Evolutionary conservation across 768 basidiomycete genomes (phyloP), one percentile per base, ranked within the genome.

Genomic region (Leccinum boreale): DNA sequence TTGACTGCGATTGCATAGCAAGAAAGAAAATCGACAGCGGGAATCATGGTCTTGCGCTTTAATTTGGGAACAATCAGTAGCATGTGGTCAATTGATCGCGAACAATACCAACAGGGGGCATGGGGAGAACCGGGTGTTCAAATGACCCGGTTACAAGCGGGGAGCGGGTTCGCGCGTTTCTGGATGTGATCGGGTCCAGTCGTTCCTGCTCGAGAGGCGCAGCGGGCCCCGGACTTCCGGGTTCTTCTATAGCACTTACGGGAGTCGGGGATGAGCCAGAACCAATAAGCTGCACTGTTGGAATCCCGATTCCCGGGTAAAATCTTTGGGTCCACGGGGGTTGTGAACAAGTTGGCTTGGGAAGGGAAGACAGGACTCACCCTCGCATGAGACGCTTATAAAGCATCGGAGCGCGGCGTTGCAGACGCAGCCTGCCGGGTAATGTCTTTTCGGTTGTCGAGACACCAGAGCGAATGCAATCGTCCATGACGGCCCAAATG

Each of bases 1-100:
- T 96, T 96, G 12, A 94, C 93, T 17, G 92, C 92, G 54, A 94
- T 95, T 3, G 94, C 95, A 72, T 97, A 98, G 59, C 92, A 92
- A 1, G 89, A 90, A 58, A 98, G 76, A 67, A 94, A 95, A 67
- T 98, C 94, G 74, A 98, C 85, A 1, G 92, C 94, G 0, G 94
- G 94, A 52, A 97, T 94, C 64, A 88, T 86, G 9, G 91, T 91
- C 71, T 83, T 89, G 59, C 89, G 82, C 90, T 93, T 58, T 5
- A 42, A 52, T 39, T 44, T 53, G 15, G 44, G 28, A 31, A 48
- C 11, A 23, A 56, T 64, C 3, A 62, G 36, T 29, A 28, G 29
- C 12, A 44, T 28, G 19, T 26, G 59, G 7, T 62, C 8, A 46
- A 29, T 33, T 8, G 17, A 59, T 28, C 42, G 29, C 49, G 36